Conservation (phyloP, 345 rosid genomes). For the Gossypium mustelinum region DNA sequence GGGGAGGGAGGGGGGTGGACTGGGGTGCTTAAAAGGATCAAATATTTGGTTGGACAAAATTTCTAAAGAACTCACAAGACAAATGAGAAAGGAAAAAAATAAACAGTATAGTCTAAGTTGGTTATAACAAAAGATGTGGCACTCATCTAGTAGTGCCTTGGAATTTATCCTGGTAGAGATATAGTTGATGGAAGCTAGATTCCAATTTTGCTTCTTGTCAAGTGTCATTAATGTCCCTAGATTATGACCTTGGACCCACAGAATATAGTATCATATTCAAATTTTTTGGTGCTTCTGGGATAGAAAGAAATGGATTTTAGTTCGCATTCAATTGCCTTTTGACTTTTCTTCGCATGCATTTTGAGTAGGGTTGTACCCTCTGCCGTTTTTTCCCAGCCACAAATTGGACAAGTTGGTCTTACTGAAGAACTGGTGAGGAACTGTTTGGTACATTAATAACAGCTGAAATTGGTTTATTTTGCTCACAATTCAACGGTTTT, state of each 20-base stretch:
- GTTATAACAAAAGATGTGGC: not conserved
- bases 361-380: constrained; percentile 75
- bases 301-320: not conserved
- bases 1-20: not conserved
- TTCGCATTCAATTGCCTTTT: not conserved
- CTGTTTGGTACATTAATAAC: constrained; percentile 3
- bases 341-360: constrained; percentile 9
- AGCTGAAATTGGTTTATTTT: constrained; percentile 15
- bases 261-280: not conserved
- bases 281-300: not conserved
- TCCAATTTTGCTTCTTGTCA: not conserved
- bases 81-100: not conserved
- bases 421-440: constrained; percentile 75
- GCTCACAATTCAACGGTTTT: constrained; percentile 19
- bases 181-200: not conserved
- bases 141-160: not conserved
- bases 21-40: not conserved
- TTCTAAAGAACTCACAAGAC: not conserved
- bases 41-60: constrained; percentile 2
- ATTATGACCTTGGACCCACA: not conserved
- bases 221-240: not conserved
- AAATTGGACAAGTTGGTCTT: constrained; percentile 89
- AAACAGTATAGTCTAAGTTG: not conserved
- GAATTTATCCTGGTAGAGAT: not conserved
- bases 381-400: constrained; percentile 95